Base-by-base conservation (phyloP, 2,329 filamentous ascomycete species). In the Fusarium napiforme region DNA sequence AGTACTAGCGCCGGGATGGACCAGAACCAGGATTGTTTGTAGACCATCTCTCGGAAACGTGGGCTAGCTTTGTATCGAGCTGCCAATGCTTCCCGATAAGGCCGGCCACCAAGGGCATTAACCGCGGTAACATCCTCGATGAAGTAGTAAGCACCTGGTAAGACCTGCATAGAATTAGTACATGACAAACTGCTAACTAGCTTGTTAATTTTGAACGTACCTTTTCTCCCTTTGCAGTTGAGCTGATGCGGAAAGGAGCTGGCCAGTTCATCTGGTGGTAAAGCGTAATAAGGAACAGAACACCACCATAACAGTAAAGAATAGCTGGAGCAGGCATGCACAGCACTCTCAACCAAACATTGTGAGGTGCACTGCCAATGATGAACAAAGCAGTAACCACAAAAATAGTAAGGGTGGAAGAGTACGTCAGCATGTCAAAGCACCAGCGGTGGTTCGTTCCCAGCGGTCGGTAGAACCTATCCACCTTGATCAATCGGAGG, bases 111-210 rank as follows among this genome's bases (percentile, higher is more conserved):
- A 7, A 85, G 87, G 26, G 89, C 91, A 76, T 93, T 91, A 45
- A 93, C 91, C 9, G 89, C 90, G 19, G 92, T 86, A 30, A 92
- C 86, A 75, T 93, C 91, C 80, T 93, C 91, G 32, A 92, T 88
- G 36, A 93, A 85, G 56, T 91, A 91, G 74, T 91, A 91, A 4
- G 88, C 85, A 5, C 89, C 87, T 1, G 91, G 91, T 7, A 87
- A 85, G 64, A 92, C 87, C 78, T 83, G n/a, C 2, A 42, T 9
- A 45, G 18, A 2, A 50, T 78, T 60, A 85, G 85, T 9, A 65
- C n/a, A 8, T 7, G 19, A 12, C 7, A 30, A 23, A 11, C 2
- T n/a, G 1, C 16, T 26, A 19, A 10, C n/a, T 5, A 19, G 12
- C n/a, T 5, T 28, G 1, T 10, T 40, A 18, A 6, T 43, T 12